These are phyloP conservation scores for Millerozyma acaciae DNA, from an alignment of 805 yeast species.

Conservation along the genomic window DNA sequence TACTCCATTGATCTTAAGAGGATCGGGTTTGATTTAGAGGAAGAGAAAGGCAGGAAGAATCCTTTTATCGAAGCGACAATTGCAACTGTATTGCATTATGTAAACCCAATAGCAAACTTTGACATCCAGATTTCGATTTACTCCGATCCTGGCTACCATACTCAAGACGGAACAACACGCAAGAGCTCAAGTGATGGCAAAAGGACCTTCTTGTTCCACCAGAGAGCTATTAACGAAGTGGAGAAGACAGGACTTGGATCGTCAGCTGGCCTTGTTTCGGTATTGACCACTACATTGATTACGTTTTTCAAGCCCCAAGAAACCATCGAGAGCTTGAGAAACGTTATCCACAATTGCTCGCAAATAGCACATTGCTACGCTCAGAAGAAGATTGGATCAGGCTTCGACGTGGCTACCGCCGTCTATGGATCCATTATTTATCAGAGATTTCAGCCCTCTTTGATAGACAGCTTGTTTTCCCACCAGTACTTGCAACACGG, in stretches of 20 bases:
- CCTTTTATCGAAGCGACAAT: conserved; percentile 75
- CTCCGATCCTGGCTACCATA: conserved; percentile 88
- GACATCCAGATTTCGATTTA: conserved; percentile 54
- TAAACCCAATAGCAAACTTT: conserved; percentile 28
- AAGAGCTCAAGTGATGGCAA: conserved; percentile 32
- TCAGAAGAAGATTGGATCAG: conserved; percentile 93
- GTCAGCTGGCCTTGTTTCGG: conserved; percentile 89
- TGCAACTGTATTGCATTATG: conserved; percentile 51
- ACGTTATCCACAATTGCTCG: conserved; percentile 71
- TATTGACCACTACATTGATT: conserved; percentile 65
- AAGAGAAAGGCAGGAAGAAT: conserved; percentile 41
- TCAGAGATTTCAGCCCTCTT: conserved; percentile 62
- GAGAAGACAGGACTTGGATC: conserved; percentile 96
- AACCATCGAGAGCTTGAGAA: conserved; percentile 18
- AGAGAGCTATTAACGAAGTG: conserved; percentile 57
- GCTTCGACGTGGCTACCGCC: conserved; percentile 96
- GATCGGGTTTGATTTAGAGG: conserved; percentile 16
- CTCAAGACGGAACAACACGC: conserved; percentile 50
- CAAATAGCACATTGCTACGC: conserved; percentile 92
- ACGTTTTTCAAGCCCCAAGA: conserved; percentile 38
- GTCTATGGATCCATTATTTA: conserved; percentile 85
- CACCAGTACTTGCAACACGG: conserved; percentile 19
- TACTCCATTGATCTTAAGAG: conserved; percentile 33
- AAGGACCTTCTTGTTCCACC: conserved; percentile 57
- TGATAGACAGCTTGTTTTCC: conserved; percentile 39